phyloP scores from a whole-genome alignment of 2,329 filamentous ascomycete genomes.

The Neofusicoccum laricinum region DNA sequence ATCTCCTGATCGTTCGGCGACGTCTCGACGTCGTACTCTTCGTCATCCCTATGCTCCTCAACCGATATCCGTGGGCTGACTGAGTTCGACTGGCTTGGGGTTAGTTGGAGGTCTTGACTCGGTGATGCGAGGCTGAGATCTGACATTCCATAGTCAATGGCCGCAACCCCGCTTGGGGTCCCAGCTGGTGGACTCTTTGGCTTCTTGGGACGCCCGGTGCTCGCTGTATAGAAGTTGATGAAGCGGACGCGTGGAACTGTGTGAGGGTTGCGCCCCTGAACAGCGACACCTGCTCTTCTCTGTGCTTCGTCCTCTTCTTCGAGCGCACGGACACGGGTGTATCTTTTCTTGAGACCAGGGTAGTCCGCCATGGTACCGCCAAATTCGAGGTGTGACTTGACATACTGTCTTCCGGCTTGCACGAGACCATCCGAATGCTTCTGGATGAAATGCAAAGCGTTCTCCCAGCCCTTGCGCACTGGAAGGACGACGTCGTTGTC shows the following conservation, averaged over 20 bases:
- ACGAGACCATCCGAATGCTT: conserved; percentile 76
- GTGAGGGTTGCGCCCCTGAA: conserved; percentile 15
- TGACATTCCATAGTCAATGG: neutral
- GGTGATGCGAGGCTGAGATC: conserved; percentile 6
- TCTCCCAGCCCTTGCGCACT: conserved; percentile 66
- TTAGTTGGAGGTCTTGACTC: neutral
- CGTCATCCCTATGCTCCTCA: neutral
- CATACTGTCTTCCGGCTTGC: conserved; percentile 67
- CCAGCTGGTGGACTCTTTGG: conserved; percentile 39
- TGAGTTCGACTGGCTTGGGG: neutral
- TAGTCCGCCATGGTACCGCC: conserved; percentile 78
- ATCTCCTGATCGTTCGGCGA: neutral
- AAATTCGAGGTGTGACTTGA: conserved; percentile 80
- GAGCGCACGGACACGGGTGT: conserved; percentile 65
- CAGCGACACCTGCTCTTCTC: conserved; percentile 29
- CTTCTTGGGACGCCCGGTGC: conserved; percentile 65
- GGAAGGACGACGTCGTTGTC: conserved; percentile 69
- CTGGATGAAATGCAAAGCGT: conserved; percentile 70
- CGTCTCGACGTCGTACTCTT: neutral
- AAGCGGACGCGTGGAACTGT: conserved; percentile 64
- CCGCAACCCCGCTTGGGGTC: neutral
- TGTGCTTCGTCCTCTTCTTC: conserved; percentile 62
- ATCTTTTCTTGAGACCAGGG: conserved; percentile 65
- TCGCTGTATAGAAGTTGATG: conserved; percentile 88
- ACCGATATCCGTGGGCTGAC: neutral